A percentile compares a stretch with the other conserved stretches of the same genome.
Evolutionary conservation across 169 alveolate species (phyloP).

Genomic region (Cryptosporidium baileyi): DNA sequence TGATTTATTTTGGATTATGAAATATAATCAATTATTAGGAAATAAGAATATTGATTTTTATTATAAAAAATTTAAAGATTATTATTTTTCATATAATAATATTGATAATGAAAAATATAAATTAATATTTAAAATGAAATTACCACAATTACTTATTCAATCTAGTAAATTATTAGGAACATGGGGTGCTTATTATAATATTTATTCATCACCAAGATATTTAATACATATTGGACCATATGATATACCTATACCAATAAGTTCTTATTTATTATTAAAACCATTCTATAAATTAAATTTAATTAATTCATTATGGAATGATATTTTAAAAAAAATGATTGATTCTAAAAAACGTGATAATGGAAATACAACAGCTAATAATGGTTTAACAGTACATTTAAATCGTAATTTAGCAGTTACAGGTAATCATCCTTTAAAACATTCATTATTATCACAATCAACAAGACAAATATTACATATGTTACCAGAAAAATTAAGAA

Average conservation of each 20-base stretch:
- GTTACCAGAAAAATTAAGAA: conserved; percentile 76
- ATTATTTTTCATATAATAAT: no score
- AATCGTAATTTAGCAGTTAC: conserved; percentile 78
- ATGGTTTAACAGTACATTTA: conserved; percentile 58
- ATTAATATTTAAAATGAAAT: background rate
- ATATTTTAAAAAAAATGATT: conserved; percentile 31
- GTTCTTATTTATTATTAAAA: conserved; percentile 24
- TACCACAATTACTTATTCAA: conserved; percentile 8
- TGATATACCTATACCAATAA: conserved; percentile 58
- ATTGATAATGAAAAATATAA: background rate
- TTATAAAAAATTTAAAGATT: background rate
- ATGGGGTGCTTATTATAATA: conserved; percentile 57
- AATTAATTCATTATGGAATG: conserved; percentile 49
- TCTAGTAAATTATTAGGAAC: conserved; percentile 55
- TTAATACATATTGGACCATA: conserved; percentile 59
- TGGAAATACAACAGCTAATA: conserved; percentile 38
- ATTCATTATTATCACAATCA: conserved; percentile 79
- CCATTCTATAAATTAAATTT: conserved; percentile 30
- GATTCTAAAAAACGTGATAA: conserved; percentile 35
- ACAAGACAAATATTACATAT: conserved; percentile 77
- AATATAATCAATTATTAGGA: background rate
- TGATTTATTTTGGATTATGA: conserved; percentile 27
- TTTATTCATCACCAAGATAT: conserved; percentile 54
- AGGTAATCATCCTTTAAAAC: conserved; percentile 61
- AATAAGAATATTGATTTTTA: background rate